Percentiles rank a stretch among this genome's conserved stretches.
Conservation (phyloP, 139 green algal species). For the Volvox reticuliferus region DNA sequence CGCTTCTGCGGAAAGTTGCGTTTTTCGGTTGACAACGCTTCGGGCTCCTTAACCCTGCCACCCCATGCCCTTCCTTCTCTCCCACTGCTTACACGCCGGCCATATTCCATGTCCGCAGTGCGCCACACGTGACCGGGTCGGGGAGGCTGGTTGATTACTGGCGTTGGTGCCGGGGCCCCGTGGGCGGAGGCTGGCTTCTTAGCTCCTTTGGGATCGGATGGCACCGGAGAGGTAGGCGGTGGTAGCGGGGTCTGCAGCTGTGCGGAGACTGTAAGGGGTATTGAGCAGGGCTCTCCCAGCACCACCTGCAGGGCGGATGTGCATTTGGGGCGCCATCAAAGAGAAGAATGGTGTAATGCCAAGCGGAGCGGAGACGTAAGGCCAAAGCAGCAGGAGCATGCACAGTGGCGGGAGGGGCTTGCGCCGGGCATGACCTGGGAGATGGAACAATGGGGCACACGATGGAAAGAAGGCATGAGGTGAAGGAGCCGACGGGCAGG, state of each 20-base stretch:
- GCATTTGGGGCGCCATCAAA: too few relatives aligned
- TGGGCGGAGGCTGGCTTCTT: not conserved
- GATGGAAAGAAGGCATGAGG: too few relatives aligned
- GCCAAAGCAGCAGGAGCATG: too few relatives aligned
- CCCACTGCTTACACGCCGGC: conserved; percentile 1
- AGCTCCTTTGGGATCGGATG: not conserved
- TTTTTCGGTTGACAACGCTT: not conserved
- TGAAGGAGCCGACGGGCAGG: too few relatives aligned
- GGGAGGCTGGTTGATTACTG: conserved; percentile 10
- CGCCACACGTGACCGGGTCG: conserved; percentile 6
- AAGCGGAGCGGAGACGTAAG: too few relatives aligned
- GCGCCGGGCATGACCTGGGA: too few relatives aligned
- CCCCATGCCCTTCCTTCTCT: not conserved
- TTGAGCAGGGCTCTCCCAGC: conserved; percentile 25
- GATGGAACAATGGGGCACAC: too few relatives aligned
- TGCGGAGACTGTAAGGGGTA: conserved; percentile 18
- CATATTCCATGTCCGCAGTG: conserved; percentile 41
- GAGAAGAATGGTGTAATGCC: too few relatives aligned
- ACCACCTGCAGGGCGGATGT: not conserved
- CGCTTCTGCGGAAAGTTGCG: too few relatives aligned
- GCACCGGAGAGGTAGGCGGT: not conserved
- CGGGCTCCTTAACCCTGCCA: not conserved
- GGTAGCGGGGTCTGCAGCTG: conserved; percentile 38
- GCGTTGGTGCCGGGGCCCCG: not conserved
- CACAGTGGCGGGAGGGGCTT: too few relatives aligned